These are phyloP conservation scores for Yamadazyma atlantica DNA, from an alignment of 1,139 yeast genomes.

Conservation along the genomic window DNA sequence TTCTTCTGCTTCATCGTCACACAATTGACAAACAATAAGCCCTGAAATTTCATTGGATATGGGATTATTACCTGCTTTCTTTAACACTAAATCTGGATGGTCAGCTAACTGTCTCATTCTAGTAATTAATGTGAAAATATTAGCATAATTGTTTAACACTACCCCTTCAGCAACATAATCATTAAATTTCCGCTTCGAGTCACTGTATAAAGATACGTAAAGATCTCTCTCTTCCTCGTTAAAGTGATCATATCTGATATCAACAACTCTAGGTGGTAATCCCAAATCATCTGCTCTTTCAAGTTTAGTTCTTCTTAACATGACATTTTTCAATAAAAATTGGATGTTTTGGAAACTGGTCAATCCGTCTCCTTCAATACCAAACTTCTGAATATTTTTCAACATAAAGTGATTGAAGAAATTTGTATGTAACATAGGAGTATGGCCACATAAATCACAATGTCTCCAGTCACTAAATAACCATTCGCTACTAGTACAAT, in stretches of 20 bases:
- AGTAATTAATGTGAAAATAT: conserved; percentile 91
- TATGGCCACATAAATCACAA: conserved; percentile 85
- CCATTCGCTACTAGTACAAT: conserved; percentile 82
- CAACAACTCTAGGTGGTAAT: conserved; percentile 90
- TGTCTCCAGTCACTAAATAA: conserved; percentile 75
- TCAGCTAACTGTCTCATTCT: conserved; percentile 98
- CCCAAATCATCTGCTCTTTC: conserved; percentile 98
- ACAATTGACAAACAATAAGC: conserved; percentile 81
- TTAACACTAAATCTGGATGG: conserved; percentile 92
- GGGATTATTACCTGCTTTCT: conserved; percentile 47
- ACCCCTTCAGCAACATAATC: conserved; percentile 94
- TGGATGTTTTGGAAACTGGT: conserved; percentile 79
- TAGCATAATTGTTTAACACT: conserved; percentile 91
- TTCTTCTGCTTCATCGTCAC: conserved; percentile 98
- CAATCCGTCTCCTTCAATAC: conserved; percentile 77
- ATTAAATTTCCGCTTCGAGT: conserved; percentile 81
- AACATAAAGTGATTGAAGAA: conserved; percentile 93
- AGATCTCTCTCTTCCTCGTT: conserved; percentile 94
- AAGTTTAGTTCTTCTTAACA: conserved; percentile 91
- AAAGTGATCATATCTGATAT: conserved; percentile 79
- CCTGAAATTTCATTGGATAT: conserved; percentile 45
- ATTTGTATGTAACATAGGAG: conserved; percentile 92
- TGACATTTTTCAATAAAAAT: conserved; percentile 66
- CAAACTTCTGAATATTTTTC: conserved; percentile 85
- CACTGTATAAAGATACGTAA: conserved; percentile 83